phyloP scores from a whole-genome alignment of 2,329 filamentous ascomycete species.

The Diaporthe citrichinensis region DNA sequence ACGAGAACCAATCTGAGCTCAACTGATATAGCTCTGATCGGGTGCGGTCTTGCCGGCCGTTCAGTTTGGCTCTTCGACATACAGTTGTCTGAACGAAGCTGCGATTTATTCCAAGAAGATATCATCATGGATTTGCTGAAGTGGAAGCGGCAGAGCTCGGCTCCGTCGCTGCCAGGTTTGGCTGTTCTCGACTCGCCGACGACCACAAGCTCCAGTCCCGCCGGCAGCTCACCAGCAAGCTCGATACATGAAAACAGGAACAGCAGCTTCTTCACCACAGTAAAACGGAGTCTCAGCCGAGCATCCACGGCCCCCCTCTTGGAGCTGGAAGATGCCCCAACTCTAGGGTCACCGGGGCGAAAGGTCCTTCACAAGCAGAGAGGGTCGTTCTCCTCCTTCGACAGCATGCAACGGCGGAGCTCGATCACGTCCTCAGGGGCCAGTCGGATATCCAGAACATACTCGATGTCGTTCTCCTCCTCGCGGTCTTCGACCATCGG shows the following conservation, averaged over 20 bases:
- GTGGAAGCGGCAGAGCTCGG: constrained; percentile 41
- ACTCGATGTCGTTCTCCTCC: constrained; percentile 40
- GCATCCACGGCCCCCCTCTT: constrained; percentile 42
- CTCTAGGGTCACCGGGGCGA: constrained; percentile 26
- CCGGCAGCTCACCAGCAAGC: constrained; percentile 44
- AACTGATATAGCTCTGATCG: background rate
- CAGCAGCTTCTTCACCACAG: constrained; percentile 45
- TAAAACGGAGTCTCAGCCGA: constrained; percentile 47
- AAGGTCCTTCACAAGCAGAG: constrained; percentile 39
- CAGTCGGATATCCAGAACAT: constrained; percentile 45
- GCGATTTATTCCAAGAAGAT: background rate
- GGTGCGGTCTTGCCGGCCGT: background rate
- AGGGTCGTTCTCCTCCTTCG: constrained; percentile 45
- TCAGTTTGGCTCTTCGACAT: background rate
- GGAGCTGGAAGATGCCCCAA: constrained; percentile 29
- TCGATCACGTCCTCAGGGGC: constrained; percentile 50
- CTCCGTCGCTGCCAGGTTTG: constrained; percentile 38
- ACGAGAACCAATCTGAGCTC: constrained; percentile 24
- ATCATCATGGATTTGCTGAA: constrained; percentile 40
- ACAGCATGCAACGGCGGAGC: constrained; percentile 47
- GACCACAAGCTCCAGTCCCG: constrained; percentile 40
- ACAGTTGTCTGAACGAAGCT: background rate
- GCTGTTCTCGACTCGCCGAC: constrained; percentile 40
- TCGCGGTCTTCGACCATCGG: constrained; percentile 46
- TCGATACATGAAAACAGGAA: constrained; percentile 45